Evolutionary conservation across 192 early-diverging fungal genomes (phyloP).

Genomic region (Backusella psychrophila): DNA sequence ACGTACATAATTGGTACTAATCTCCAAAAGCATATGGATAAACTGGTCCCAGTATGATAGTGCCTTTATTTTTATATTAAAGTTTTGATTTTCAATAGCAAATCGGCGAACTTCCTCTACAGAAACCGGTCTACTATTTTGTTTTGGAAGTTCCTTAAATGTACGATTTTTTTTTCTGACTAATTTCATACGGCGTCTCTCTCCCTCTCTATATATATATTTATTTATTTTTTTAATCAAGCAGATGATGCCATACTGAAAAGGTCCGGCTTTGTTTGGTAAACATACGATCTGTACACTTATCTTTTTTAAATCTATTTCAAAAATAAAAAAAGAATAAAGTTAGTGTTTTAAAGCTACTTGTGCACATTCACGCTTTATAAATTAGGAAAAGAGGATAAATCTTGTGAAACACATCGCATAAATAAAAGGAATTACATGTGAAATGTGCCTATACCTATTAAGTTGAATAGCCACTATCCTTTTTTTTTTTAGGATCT

Average conservation of each 20-base stretch:
- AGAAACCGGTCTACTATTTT: neutral
- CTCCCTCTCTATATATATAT: neutral
- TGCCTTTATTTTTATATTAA: neutral
- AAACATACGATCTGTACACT: neutral
- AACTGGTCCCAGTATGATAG: neutral
- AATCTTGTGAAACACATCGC: neutral
- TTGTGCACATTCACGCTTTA: neutral
- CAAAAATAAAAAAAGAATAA: neutral
- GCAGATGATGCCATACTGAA: neutral
- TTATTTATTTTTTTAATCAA: neutral
- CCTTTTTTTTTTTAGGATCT: neutral
- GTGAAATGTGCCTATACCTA: neutral
- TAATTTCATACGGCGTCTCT: neutral
- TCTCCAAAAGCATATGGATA: neutral
- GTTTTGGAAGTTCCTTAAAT: slow-evolving; percentile 9
- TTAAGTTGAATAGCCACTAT: neutral
- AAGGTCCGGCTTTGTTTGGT: neutral
- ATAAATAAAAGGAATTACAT: neutral
- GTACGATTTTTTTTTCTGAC: neutral
- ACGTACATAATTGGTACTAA: neutral
- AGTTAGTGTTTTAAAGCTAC: neutral
- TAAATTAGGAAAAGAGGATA: slow-evolving; percentile 4
- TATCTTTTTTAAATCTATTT: neutral
- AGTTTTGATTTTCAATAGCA: slow-evolving; percentile 1
- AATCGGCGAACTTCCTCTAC: neutral